phyloP scores from a whole-genome alignment of 345 rosid species.

The Limnanthes douglasii region DNA sequence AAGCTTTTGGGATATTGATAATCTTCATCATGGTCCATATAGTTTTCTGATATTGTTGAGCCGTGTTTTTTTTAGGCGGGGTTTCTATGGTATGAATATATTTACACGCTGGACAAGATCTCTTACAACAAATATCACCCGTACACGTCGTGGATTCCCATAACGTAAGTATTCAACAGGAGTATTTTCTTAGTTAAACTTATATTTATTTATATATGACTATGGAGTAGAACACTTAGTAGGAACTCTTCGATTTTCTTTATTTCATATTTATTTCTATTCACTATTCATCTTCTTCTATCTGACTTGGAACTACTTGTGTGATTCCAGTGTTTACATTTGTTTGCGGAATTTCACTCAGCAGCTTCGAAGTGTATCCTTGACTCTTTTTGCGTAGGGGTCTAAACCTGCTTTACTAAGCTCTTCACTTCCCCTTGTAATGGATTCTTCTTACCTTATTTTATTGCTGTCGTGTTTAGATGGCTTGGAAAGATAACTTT shows the following conservation, averaged over 20 bases:
- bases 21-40: not conserved
- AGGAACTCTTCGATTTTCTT: not conserved
- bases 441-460: constrained; percentile 8
- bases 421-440: not conserved
- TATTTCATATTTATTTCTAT: not conserved
- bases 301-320: constrained; percentile 7
- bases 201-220: not conserved
- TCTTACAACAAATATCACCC: constrained; percentile 93
- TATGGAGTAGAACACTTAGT: not conserved
- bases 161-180: constrained; percentile 71
- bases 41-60: constrained; percentile 2
- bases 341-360: constrained; percentile 83
- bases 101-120: constrained; percentile 91
- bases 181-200: too few species aligned
- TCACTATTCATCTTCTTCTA: not conserved
- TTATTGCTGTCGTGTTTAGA: constrained; percentile 16
- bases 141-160: constrained; percentile 98
- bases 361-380: constrained; percentile 52
- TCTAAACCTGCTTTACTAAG: constrained; percentile 8
- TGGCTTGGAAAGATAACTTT: constrained; percentile 95
- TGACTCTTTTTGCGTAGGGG: constrained; percentile 79
- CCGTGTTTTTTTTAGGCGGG: constrained; percentile 46
- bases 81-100: constrained; percentile 77
- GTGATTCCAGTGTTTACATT: constrained; percentile 63
- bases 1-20: constrained; percentile 1